phyloP scores from a whole-genome alignment of 306 rosid species.

The Citrullus mucosospermus region DNA sequence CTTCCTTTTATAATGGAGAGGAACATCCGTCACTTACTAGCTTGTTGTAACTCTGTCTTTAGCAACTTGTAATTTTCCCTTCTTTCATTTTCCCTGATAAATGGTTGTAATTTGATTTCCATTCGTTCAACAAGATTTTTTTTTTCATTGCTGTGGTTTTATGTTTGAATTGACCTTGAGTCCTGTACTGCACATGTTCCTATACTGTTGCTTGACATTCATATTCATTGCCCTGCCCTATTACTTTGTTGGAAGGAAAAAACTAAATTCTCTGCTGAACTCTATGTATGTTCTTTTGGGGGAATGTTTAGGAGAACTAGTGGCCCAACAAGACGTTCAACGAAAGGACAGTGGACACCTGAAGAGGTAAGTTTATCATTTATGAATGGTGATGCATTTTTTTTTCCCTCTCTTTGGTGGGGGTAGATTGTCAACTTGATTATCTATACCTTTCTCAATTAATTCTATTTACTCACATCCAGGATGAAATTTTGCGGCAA shows the following conservation, averaged over 20 bases:
- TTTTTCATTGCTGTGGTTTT: neutral
- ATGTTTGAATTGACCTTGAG: neutral
- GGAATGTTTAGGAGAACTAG: constrained; percentile 1
- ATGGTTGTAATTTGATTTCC: neutral
- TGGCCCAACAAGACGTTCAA: constrained; percentile 17
- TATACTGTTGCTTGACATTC: neutral
- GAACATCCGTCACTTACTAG: neutral
- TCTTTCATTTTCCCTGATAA: neutral
- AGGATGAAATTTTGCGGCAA: constrained; percentile 72
- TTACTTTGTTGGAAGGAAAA: neutral
- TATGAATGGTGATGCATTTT: neutral
- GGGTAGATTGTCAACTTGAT: neutral
- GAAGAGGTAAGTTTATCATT: constrained; percentile 6
- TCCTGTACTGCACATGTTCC: neutral
- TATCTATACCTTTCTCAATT: neutral
- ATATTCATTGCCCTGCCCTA: neutral
- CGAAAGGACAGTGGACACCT: constrained; percentile 10
- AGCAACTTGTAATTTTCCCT: neutral
- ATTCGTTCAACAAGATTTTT: neutral
- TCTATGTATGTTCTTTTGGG: neutral
- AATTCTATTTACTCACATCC: constrained; percentile 1
- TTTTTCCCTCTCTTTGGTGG: neutral
- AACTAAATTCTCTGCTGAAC: neutral
- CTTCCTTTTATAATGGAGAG: neutral
- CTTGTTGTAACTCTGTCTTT: neutral